Evolutionary conservation across 2,329 filamentous ascomycete species (phyloP), one percentile per base, ranked within the genome.

Genomic region (Pseudomassariella vexata): DNA sequence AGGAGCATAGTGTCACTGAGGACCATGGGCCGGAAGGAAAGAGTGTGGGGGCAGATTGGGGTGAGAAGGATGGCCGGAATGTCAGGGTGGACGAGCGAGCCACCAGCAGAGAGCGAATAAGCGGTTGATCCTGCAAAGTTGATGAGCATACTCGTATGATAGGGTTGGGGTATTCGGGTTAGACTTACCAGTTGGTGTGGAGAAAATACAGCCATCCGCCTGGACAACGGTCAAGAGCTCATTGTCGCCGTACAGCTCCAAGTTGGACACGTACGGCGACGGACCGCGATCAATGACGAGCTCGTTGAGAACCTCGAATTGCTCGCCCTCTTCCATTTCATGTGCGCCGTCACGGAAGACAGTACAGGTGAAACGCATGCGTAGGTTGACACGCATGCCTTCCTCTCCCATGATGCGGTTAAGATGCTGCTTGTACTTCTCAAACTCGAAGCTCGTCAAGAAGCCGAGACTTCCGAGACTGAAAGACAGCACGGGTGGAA

Each of bases 291-390:
- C 92, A 49, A 98, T 96, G 58, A 98, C 90, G 31, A 98, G 79
- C 64, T 98, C 92, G 61, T 98, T 98, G 43, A 98, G 78, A 14
- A 98, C 90, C 63, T 98, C 92, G 43, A 95, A 96, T 50, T 95
- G 89, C 63, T 96, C 90, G 26, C 83, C 86, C 59, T 95, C 89
- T 47, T 92, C 82, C 44, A 82, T 73, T 23, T 78, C 76, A n/a
- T 76, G 69, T 4, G 63, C 59, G 19, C 73, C 77, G 44, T 82
- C 73, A 26, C 90, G 83, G 65, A 90, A 95, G 7, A 98, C 89
- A 0, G 92, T 96, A 64, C 90, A 96, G 11, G 92, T 98, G 59
- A 98, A 98, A 40, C 92, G 85, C 92, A 98, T 98, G 45, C 92
- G 87, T 46, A 98, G 70, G 53, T 95, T 96, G 39, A 96, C 90